Evolutionary conservation across 129 eudicot species (phyloP), one percentile per base, ranked within the genome.

Genomic region (Flaveria trinervia): DNA sequence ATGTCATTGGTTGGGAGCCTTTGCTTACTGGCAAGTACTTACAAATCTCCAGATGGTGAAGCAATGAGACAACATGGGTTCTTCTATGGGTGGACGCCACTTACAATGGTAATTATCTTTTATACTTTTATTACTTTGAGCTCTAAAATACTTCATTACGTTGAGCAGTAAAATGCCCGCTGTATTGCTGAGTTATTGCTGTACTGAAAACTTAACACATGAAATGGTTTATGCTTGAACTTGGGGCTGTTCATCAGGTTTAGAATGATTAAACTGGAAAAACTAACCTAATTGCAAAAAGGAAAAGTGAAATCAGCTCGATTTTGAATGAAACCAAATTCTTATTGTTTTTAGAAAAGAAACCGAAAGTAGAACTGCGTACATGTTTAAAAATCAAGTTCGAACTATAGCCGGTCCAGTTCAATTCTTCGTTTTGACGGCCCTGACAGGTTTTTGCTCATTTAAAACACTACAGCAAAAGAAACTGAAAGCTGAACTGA

Each of bases 1-100:
- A 94, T 94, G 99, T 94, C 99, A 46, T 71, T 89, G 77, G 86
- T 94, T 65, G 99, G 99, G 66, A 91, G 89, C 83, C 83, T 91
- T 80, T 91, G 96, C 82, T 75, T 94, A 73, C 78, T 94, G 80
- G 93, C 89, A 60, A 94, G 99, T 86, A 83, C 89, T 70, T 91
- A 51, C 81, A 86, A 85, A 68, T 94, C 99, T 66, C 97, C 99
- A 57, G 99, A 94, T 86, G 99, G 99, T 70, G 85, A 86, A 76
- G 93, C 97, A 64, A 94, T 94, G 77, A 86, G 85, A 82, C 77
- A 70, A 46, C 97, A 83, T 68, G 99, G 99, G 5, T 85, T 89
- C 80, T 91, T 89, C 71, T 77, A 89, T 82, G 97, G 96, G 22
- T 94, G 99, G 99, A 94, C 99, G 46, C 83, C 88, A 65, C 80